Conservation (phyloP, 1,284 basidiomycete species). For the Ganoderma multipileum region DNA sequence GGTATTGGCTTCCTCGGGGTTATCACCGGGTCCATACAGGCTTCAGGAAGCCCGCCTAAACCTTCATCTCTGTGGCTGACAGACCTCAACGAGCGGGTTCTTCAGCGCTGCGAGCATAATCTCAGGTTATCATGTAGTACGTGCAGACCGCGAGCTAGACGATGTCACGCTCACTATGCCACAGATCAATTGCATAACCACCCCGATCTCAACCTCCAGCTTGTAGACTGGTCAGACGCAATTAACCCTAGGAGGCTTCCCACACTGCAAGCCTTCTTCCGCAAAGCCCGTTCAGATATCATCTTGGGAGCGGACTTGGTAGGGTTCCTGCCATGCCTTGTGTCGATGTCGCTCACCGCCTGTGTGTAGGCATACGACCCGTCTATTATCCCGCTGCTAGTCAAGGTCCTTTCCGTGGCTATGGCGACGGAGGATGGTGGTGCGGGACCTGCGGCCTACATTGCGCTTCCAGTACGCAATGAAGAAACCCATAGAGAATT, state of each 20-base stretch:
- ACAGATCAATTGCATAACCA: conserved; percentile 61
- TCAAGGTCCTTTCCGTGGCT: conserved; percentile 57
- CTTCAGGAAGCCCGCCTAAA: conserved; percentile 2
- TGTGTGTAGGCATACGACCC: conserved; percentile 71
- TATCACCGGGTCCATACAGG: conserved; percentile 54
- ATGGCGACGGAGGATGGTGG: conserved; percentile 39
- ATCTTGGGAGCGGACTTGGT: conserved; percentile 79
- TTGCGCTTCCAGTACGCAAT: conserved; percentile 66
- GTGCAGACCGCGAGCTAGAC: conserved; percentile 34
- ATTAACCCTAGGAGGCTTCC: conserved; percentile 40
- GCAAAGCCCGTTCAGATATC: conserved; percentile 55
- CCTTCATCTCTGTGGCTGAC: conserved; percentile 58
- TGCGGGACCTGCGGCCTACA: conserved; percentile 45
- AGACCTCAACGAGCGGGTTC: conserved; percentile 69
- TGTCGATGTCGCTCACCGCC: not conserved
- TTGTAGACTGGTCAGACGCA: conserved; percentile 72
- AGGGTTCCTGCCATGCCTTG: conserved; percentile 12
- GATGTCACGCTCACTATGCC: not conserved
- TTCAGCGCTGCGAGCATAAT: conserved; percentile 67
- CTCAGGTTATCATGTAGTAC: conserved; percentile 68
- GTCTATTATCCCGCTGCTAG: conserved; percentile 61
- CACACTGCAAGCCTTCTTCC: conserved; percentile 43
- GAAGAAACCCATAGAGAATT: conserved; percentile 50
- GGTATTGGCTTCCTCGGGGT: conserved; percentile 78
- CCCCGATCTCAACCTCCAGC: conserved; percentile 48